Base-by-base conservation (phyloP, 768 basidiomycete genomes). In the Leccinum disarticulatum region DNA sequence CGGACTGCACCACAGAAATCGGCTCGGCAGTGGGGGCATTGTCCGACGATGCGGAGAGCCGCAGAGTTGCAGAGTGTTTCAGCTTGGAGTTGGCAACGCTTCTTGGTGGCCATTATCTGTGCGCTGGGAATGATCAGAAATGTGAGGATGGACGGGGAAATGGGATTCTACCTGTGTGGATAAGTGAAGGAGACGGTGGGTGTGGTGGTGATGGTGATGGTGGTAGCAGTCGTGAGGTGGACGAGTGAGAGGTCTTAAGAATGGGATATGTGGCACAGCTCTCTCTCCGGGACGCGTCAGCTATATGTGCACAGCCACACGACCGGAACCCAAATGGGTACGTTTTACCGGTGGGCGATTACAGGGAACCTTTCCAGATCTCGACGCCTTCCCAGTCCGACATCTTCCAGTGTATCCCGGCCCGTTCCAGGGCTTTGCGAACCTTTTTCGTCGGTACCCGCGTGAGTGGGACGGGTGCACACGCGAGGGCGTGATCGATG, bases 321-420 rank as follows among this genome's bases (percentile, higher is more conserved):
- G 3, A 14, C 35, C 19, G 52, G 55, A 15, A 57, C 54, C 58
- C 25, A 6, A 6, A 10, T 14, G 19, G 56, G 27, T 3, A 41
- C 10, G 6, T 25, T 17, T 33, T 52, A 8, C 43, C n/a, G 48
- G 48, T 13, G 13, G 19, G 46, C 4, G 28, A 28, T n/a, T 51
- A 51, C 17, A 55, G n/a, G 2, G 13, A 36, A 6, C 69, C 67
- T 25, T 15, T 87, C 90, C 90, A 94, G 48, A 95, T 79, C 74
- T 95, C 91, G 27, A 94, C 79, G 4, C 81, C 90, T 25, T 88
- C 88, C 90, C 91, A 94, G 54, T 92, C 91, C 6, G 80, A 79
- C 66, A 74, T 79, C 13, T 75, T 74, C 91, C 91, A 93, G 3
- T 75, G 72, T 43, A 83, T 69, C 3, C 83, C 82, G 13, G 76